phyloP scores from a whole-genome alignment of 306 rosid species.

The Cicer yamashitae region DNA sequence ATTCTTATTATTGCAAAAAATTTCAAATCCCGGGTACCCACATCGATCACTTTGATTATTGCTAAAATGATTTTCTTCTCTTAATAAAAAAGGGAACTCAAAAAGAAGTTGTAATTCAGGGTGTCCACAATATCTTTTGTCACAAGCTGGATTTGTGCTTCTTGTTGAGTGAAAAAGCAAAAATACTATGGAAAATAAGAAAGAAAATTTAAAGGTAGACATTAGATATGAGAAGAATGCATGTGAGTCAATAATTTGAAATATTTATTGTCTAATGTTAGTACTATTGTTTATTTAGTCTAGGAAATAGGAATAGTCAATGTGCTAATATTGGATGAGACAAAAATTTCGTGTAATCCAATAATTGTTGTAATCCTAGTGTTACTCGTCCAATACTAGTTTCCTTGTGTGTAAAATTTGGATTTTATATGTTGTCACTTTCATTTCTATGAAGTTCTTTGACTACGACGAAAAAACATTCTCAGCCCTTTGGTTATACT shows the following conservation, averaged over 20 bases:
- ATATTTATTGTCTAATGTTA: neutral
- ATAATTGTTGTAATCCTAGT: slow-evolving; percentile 10
- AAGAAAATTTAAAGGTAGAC: slow-evolving; percentile 25
- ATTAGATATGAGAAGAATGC: slow-evolving; percentile 25
- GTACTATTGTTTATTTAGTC: too few species aligned
- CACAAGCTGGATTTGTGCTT: slow-evolving; percentile 33
- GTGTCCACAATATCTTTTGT: neutral
- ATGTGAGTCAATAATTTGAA: neutral
- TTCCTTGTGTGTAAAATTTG: slow-evolving; percentile 12
- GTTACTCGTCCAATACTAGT: slow-evolving; percentile 17
- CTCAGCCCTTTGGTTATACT: neutral
- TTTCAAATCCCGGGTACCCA: slow-evolving; percentile 35
- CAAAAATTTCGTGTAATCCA: neutral
- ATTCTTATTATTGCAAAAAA: slow-evolving; percentile 10
- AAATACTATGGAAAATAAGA: slow-evolving; percentile 19
- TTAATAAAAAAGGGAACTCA: slow-evolving; percentile 51
- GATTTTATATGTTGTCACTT: neutral
- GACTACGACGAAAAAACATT: neutral
- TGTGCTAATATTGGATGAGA: neutral
- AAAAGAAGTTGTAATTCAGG: neutral
- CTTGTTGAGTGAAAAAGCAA: slow-evolving; percentile 24
- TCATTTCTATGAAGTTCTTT: neutral
- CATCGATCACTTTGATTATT: neutral
- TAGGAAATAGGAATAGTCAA: neutral
- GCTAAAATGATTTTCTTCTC: neutral